Percentiles rank a stretch among this genome's conserved stretches.
Conservation (phyloP, 345 rosid genomes). For the Corymbia maculata region DNA sequence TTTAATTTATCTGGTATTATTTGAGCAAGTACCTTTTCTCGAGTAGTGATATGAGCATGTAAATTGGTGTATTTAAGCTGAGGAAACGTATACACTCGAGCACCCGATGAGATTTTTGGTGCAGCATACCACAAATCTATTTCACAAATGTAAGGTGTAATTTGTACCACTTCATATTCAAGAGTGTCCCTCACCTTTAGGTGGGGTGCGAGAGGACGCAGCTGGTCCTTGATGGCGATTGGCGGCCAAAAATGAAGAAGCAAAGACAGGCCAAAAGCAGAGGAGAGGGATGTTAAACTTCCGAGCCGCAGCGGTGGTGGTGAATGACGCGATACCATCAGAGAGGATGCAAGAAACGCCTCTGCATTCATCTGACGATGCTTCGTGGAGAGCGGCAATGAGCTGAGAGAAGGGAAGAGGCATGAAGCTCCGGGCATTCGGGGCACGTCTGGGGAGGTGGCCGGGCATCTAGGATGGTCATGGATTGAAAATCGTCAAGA, state of each 20-base stretch:
- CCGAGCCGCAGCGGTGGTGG: not conserved
- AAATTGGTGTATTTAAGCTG: not conserved
- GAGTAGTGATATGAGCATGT: not conserved
- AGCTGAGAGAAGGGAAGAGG: not conserved
- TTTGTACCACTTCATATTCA: not conserved
- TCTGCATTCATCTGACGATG: not conserved
- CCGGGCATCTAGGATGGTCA: constrained; percentile 6
- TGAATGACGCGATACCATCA: not conserved
- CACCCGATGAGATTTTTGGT: not conserved
- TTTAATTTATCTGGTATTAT: not conserved
- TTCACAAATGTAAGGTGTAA: not conserved
- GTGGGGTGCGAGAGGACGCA: constrained; percentile 2
- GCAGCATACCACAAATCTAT: not conserved
- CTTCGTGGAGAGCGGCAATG: not conserved
- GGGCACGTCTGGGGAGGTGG: too few relatives aligned
- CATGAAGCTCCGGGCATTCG: not conserved
- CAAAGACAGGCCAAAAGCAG: not conserved
- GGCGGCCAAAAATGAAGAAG: not conserved
- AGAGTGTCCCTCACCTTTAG: not conserved
- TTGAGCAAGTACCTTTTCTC: not conserved
- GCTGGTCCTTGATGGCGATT: not conserved
- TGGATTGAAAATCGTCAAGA: not conserved
- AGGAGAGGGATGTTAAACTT: not conserved
- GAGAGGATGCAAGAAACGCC: not conserved
- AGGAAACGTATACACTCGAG: not conserved